Evolutionary conservation across 495 filamentous ascomycete species (phyloP).

Genomic region (Aspergillus wentii): DNA sequence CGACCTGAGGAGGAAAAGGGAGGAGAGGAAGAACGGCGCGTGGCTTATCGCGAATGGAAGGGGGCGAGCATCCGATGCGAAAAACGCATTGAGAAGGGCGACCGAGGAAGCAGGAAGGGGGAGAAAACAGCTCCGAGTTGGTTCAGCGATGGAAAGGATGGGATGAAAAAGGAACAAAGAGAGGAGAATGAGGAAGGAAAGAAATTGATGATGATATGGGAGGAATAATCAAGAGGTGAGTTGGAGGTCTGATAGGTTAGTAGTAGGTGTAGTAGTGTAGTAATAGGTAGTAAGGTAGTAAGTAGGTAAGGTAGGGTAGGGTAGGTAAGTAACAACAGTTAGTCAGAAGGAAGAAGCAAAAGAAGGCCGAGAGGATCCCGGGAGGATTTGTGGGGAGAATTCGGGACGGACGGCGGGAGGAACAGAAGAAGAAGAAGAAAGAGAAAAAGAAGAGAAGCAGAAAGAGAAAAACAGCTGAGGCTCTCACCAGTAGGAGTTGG

Average conservation of each 20-base stretch:
- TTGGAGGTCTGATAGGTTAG: conserved; percentile 4
- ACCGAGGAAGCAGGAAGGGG: too few species aligned
- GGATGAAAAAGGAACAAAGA: conserved; percentile 12
- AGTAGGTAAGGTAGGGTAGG: too few species aligned
- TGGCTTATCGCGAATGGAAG: conserved; percentile 22
- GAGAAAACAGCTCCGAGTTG: too few species aligned
- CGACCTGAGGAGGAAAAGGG: conserved; percentile 8
- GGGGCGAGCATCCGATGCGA: conserved; percentile 24
- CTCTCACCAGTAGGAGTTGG: too few species aligned
- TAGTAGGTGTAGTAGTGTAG: neutral
- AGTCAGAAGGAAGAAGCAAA: conserved; percentile 25
- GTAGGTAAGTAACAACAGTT: too few species aligned
- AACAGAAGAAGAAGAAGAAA: conserved; percentile 1
- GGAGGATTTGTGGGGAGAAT: conserved; percentile 23
- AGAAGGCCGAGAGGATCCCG: conserved; percentile 22
- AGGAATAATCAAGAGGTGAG: conserved; percentile 3
- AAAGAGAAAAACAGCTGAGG: neutral
- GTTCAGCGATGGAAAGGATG: conserved; percentile 4
- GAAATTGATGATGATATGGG: conserved; percentile 1
- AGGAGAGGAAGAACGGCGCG: conserved; percentile 14
- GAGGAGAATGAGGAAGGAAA: conserved; percentile 5
- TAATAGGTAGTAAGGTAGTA: too few species aligned
- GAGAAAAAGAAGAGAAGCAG: neutral
- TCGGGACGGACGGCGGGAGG: conserved; percentile 13
- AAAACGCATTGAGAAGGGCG: conserved; percentile 26